These are phyloP conservation scores for Kwoniella sp. DNA, from an alignment of 768 basidiomycete species.

Conservation along the genomic window DNA sequence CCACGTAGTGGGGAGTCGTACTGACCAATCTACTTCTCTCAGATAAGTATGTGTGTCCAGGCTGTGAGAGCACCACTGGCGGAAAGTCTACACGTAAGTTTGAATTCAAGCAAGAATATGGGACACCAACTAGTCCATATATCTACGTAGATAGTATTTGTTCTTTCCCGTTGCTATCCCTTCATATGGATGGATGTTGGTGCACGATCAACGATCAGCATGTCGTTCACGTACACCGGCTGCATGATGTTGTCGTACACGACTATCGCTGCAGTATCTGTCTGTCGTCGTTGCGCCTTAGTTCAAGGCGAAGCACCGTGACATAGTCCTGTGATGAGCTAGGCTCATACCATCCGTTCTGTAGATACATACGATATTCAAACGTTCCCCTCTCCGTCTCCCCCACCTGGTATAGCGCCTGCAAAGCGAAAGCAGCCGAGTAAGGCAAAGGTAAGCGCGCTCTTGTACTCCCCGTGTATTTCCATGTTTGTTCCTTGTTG, in stretches of 20 bases:
- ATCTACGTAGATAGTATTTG: conserved; percentile 22
- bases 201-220: conserved; percentile 4
- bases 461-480: not conserved
- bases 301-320: too few relatives aligned
- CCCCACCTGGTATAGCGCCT: conserved; percentile 26
- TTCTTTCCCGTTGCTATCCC: conserved; percentile 7
- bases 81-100: conserved; percentile 37
- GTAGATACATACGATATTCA: conserved; percentile 38
- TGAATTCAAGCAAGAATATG: not conserved
- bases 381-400: conserved; percentile 38
- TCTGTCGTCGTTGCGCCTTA: not conserved
- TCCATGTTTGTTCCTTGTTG: not conserved
- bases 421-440: conserved; percentile 10
- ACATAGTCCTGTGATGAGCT: not conserved
- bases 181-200: conserved; percentile 13
- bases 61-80: conserved; percentile 32
- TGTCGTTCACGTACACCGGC: not conserved
- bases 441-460: conserved; percentile 10
- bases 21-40: too few relatives aligned
- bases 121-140: not conserved
- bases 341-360: conserved; percentile 3
- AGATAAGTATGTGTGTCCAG: conserved; percentile 40
- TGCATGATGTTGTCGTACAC: not conserved
- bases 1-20: too few relatives aligned
- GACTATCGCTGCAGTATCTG: not conserved